These are phyloP conservation scores for Arthroderma sp. DNA, from an alignment of 2,329 filamentous ascomycete genomes.

Conservation along the genomic window DNA sequence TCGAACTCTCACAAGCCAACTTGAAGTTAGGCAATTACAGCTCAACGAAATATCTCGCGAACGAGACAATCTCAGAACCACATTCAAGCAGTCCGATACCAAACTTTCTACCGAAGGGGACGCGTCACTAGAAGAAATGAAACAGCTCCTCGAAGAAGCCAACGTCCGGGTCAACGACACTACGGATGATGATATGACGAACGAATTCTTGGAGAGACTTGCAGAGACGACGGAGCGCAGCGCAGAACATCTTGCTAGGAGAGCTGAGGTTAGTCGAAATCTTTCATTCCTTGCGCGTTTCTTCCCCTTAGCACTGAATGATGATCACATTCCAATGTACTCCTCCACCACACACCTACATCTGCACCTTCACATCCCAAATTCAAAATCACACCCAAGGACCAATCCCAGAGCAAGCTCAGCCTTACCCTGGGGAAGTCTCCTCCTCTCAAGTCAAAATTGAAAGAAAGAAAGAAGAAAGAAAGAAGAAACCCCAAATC, in stretches of 20 bases:
- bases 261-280: constrained; percentile 30
- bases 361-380: background rate
- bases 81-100: constrained; percentile 29
- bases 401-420: constrained; percentile 3
- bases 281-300: constrained; percentile 6
- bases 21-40: constrained; percentile 28
- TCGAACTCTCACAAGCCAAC: constrained; percentile 29
- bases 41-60: constrained; percentile 30
- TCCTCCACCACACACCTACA: background rate
- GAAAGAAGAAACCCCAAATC: background rate
- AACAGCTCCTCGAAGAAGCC: constrained; percentile 30
- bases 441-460: constrained; percentile 1
- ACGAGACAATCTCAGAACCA: constrained; percentile 29
- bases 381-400: background rate
- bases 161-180: constrained; percentile 26
- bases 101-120: constrained; percentile 32
- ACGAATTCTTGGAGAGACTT: constrained; percentile 33
- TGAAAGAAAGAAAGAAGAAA: background rate
- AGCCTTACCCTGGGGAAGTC: background rate
- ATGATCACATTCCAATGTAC: background rate
- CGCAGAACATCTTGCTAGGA: constrained; percentile 31
- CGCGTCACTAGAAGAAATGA: constrained; percentile 31
- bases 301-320: background rate
- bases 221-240: constrained; percentile 48
- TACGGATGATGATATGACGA: constrained; percentile 24